phyloP scores from a whole-genome alignment of 208 protist species.

The Crithidia thermophila region DNA sequence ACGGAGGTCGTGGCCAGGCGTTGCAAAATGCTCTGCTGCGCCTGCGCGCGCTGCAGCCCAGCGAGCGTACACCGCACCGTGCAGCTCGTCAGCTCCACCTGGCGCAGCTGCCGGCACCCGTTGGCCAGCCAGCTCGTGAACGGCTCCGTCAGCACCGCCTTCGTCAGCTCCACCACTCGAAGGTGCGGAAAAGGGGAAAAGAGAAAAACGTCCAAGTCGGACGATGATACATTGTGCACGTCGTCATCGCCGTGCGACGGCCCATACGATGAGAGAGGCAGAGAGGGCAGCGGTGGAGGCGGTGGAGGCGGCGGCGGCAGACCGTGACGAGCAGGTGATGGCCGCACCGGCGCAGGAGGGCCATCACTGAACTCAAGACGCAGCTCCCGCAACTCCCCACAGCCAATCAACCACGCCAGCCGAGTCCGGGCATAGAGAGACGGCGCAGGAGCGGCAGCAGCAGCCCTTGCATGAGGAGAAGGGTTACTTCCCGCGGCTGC shows the following conservation, averaged over 20 bases:
- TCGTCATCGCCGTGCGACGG: not conserved
- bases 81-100: not conserved
- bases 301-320: not conserved
- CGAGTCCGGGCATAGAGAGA: too few relatives aligned
- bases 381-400: conserved; percentile 11
- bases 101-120: conserved; percentile 9
- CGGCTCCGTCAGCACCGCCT: not conserved
- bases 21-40: too few relatives aligned
- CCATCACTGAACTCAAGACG: conserved; percentile 19
- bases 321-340: not conserved
- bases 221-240: not conserved
- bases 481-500: too few relatives aligned
- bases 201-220: not conserved
- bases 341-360: not conserved
- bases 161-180: not conserved
- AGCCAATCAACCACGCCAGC: conserved; percentile 16
- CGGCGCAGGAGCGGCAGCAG: too few relatives aligned
- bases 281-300: not conserved
- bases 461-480: too few relatives aligned
- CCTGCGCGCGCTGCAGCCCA: not conserved
- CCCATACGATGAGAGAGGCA: not conserved
- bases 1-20: not conserved
- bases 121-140: conserved; percentile 15
- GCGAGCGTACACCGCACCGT: not conserved
- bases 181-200: conserved; percentile 4